A percentile compares a stretch with the other conserved stretches of the same genome.
These are phyloP conservation scores for Dichotomocladium elegans DNA, from an alignment of 371 early-diverging fungal species.

Conservation along the genomic window DNA sequence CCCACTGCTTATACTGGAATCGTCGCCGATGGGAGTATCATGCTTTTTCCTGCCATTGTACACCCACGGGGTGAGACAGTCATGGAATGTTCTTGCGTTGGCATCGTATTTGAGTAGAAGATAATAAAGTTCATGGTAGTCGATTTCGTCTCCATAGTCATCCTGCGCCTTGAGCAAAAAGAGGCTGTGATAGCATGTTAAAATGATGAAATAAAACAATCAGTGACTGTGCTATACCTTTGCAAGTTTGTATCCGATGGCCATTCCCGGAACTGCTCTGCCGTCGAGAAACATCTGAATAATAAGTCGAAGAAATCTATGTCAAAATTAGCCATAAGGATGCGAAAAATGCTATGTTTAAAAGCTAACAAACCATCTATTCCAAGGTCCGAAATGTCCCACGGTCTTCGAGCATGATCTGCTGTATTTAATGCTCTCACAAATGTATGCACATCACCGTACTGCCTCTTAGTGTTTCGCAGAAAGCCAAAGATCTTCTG, in stretches of 20 bases:
- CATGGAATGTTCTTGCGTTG: slow-evolving; percentile 23
- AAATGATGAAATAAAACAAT: no score
- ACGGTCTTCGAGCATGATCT: not conserved
- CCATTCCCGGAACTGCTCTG: not conserved
- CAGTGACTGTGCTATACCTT: no score
- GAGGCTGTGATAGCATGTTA: slow-evolving; percentile 6
- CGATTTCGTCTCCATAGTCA: slow-evolving; percentile 6
- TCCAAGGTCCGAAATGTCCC: not conserved
- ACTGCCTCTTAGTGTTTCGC: slow-evolving; percentile 17
- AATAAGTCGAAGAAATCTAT: not conserved
- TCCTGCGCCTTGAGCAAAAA: slow-evolving; percentile 14
- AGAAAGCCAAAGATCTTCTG: slow-evolving; percentile 37
- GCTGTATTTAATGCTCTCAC: slow-evolving; percentile 18
- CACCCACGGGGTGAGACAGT: slow-evolving; percentile 36
- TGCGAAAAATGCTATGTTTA: not conserved
- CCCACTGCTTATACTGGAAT: not conserved
- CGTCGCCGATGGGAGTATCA: not conserved
- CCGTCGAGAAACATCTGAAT: not conserved
- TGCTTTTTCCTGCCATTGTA: slow-evolving; percentile 19
- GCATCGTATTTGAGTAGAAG: slow-evolving; percentile 17
- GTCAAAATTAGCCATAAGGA: not conserved
- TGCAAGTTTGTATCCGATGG: no score
- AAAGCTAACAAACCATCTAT: slow-evolving; percentile 2
- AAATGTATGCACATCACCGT: slow-evolving; percentile 21
- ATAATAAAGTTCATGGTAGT: slow-evolving; percentile 15